Percentiles rank a stretch among this genome's conserved stretches.
Conservation (phyloP, 176 grass and related monocot species). For the Elaeis guineensis region DNA sequence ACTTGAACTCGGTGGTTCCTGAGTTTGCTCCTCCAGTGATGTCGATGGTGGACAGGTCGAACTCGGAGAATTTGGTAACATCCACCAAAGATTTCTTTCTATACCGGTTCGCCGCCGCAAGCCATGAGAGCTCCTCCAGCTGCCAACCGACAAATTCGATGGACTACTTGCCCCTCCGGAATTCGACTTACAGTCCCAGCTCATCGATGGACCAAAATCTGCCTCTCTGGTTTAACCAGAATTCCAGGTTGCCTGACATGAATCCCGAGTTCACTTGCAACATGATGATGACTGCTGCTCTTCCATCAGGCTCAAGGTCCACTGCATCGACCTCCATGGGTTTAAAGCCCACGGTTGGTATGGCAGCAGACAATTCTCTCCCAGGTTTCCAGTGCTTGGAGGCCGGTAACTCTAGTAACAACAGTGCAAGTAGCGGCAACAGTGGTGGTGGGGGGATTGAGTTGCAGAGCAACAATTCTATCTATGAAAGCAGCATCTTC, state of each 20-base stretch:
- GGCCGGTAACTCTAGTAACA: conserved; percentile 1
- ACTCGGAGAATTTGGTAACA: not conserved
- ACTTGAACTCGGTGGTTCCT: not conserved
- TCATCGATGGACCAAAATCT: not conserved
- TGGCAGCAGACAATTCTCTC: not conserved
- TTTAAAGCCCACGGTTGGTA: not conserved
- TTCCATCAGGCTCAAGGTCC: not conserved
- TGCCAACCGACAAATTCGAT: not conserved
- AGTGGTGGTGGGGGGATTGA: conserved; percentile 2
- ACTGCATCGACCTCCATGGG: not conserved
- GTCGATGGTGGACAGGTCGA: not conserved
- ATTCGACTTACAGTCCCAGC: not conserved
- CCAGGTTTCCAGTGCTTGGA: conserved; percentile 3
- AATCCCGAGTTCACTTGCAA: conserved; percentile 5
- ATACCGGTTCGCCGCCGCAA: not conserved
- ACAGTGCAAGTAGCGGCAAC: conserved; percentile 13
- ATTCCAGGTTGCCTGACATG: not conserved
- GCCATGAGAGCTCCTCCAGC: conserved; percentile 2
- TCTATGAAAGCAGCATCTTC: conserved; percentile 16
- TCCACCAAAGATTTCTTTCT: conserved; percentile 1
- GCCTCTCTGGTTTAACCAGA: conserved; percentile 14
- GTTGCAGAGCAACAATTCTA: conserved; percentile 12
- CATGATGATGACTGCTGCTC: not conserved
- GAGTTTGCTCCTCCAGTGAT: not conserved
- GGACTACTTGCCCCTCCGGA: not conserved